Conservation (phyloP, 768 basidiomycete genomes). For the Russula griseocarnosa region DNA sequence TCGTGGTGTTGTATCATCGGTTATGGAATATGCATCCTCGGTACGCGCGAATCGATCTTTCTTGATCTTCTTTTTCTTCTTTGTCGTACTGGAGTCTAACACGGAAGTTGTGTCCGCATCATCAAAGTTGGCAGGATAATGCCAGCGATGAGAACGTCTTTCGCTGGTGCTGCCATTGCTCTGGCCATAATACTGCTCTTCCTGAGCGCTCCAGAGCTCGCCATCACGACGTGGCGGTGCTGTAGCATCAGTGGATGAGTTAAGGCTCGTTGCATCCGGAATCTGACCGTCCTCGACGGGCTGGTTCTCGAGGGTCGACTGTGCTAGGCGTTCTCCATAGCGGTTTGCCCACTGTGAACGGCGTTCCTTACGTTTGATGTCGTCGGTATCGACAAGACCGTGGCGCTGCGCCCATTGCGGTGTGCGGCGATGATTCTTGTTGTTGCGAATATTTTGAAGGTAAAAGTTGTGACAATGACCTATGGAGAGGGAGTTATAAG, state of each 20-base stretch:
- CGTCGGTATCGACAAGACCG: constrained; percentile 79
- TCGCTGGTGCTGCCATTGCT: constrained; percentile 37
- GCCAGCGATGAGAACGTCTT: constrained; percentile 54
- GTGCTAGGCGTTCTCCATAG: constrained; percentile 75
- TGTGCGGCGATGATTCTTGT: constrained; percentile 88
- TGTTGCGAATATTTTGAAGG: constrained; percentile 95
- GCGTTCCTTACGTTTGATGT: constrained; percentile 70
- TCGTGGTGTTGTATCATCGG: constrained; percentile 41
- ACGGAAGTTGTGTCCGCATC: constrained; percentile 38
- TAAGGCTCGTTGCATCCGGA: constrained; percentile 31
- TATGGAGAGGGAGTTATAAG: constrained; percentile 32
- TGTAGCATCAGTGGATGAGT: constrained; percentile 33
- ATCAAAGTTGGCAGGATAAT: constrained; percentile 81
- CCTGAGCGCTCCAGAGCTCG: constrained; percentile 68
- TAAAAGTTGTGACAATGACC: constrained; percentile 93
- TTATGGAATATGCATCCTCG: constrained; percentile 67
- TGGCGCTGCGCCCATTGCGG: constrained; percentile 93
- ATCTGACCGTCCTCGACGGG: constrained; percentile 79
- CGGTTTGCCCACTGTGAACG: constrained; percentile 85
- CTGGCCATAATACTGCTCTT: constrained; percentile 68
- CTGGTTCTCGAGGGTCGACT: constrained; percentile 66
- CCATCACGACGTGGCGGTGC: constrained; percentile 41
- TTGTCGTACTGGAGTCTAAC: constrained; percentile 41
- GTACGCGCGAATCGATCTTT: constrained; percentile 87
- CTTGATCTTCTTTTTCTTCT: constrained; percentile 72